These are phyloP conservation scores for Pythium periplocum DNA, from an alignment of 352 stramenopile species.

Conservation along the genomic window DNA sequence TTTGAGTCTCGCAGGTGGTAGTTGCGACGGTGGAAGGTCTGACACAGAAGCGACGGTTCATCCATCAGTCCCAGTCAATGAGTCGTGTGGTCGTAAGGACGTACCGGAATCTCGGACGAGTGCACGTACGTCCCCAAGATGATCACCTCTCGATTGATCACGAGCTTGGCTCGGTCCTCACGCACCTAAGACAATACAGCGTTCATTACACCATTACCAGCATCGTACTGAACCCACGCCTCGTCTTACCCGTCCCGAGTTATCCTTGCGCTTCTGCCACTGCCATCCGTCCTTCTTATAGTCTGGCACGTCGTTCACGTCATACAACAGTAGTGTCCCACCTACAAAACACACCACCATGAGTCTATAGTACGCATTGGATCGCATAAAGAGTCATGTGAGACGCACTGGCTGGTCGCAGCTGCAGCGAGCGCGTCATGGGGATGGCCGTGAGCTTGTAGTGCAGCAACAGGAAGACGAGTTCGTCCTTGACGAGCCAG, in stretches of 20 bases:
- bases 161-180: slow-evolving; percentile 80
- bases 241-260: slow-evolving; percentile 47
- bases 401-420: slow-evolving; percentile 53
- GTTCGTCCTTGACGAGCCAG: slow-evolving; percentile 84
- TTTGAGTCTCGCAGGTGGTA: slow-evolving; percentile 70
- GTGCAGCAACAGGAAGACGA: slow-evolving; percentile 68
- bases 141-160: slow-evolving; percentile 79
- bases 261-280: slow-evolving; percentile 86
- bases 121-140: slow-evolving; percentile 83
- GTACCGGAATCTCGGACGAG: slow-evolving; percentile 59
- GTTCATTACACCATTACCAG: not conserved
- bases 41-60: not conserved
- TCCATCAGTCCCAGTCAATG: not conserved
- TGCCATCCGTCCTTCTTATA: slow-evolving; percentile 86
- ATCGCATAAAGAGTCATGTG: not conserved
- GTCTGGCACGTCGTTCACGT: slow-evolving; percentile 48
- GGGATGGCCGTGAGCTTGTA: slow-evolving; percentile 37
- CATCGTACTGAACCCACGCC: not conserved
- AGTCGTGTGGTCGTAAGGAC: slow-evolving; percentile 5
- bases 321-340: slow-evolving; percentile 67
- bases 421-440: slow-evolving; percentile 33
- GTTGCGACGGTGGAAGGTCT: slow-evolving; percentile 83
- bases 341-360: slow-evolving; percentile 26
- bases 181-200: slow-evolving; percentile 36
- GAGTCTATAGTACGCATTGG: not conserved